Percentiles rank a stretch among this genome's conserved stretches.
These are phyloP conservation scores for Cytospora leucostoma DNA, from an alignment of 2,329 filamentous ascomycete genomes.

Conservation along the genomic window DNA sequence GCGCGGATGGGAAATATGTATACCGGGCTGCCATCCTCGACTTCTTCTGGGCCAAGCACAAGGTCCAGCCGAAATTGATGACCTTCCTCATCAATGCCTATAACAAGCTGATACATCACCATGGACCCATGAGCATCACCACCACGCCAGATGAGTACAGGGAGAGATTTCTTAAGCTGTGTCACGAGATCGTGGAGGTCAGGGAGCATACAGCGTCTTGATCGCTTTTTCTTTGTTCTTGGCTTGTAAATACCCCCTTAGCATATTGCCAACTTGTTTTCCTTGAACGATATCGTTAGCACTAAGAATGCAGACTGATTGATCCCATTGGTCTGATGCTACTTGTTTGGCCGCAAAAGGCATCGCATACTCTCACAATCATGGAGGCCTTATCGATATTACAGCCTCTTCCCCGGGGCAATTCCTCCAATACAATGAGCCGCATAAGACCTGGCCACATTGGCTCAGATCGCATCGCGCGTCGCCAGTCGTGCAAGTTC, in stretches of 20 bases:
- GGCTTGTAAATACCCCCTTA: slow-evolving; percentile 10
- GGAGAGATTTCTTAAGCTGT: slow-evolving; percentile 53
- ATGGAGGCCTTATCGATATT: background rate
- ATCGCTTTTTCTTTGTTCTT: background rate
- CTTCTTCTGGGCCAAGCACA: slow-evolving; percentile 80
- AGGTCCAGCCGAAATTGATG: slow-evolving; percentile 64
- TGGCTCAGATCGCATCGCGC: background rate
- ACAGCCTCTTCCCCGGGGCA: background rate
- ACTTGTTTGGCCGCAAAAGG: background rate
- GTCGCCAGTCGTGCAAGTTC: background rate
- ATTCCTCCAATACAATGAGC: background rate
- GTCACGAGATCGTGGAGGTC: slow-evolving; percentile 44
- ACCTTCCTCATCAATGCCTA: slow-evolving; percentile 65
- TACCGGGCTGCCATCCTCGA: slow-evolving; percentile 70
- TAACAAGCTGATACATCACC: slow-evolving; percentile 59
- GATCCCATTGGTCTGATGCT: background rate
- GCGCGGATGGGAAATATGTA: slow-evolving; percentile 64
- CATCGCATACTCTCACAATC: background rate
- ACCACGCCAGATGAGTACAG: slow-evolving; percentile 69
- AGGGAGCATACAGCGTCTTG: slow-evolving; percentile 3
- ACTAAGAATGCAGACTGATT: background rate
- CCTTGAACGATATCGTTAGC: background rate
- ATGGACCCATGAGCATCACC: slow-evolving; percentile 75
- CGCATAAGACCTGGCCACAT: background rate
- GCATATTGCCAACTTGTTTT: background rate